Base-by-base conservation (phyloP, 2,329 filamentous ascomycete genomes). In the Ophiognomonia clavigignenti-juglandacearum region DNA sequence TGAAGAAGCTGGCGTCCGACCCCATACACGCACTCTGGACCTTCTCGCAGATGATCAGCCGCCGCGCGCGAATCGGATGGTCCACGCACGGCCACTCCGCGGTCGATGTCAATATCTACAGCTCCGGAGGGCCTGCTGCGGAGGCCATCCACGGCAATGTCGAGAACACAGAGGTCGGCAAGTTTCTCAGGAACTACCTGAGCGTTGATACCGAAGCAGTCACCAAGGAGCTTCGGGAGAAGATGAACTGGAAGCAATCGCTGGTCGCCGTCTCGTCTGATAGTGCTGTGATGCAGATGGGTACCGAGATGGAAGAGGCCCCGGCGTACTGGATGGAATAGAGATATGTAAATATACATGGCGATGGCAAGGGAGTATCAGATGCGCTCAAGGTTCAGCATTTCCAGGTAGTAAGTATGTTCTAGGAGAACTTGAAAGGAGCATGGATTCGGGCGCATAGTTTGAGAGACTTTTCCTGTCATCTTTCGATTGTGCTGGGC, bases 21-120 rank as follows among this genome's bases (percentile, higher is more conserved):
- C 78, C 83, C 0, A 71, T 71, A 1, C 64, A 68, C 4, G 75
- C 83, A 10, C 68, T 74, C 26, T 66, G 74, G 4, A 70, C 78
- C 2, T 87, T 97, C 61, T 83, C 90, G 0, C 83, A 88, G 59
- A 92, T 98, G 72, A 80, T 97, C 56, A 95, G 88, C 56, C 78
- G 86, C 4, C 82, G 93, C 51, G 88, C 91, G 1, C 89, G 95
- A 61, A 80, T 96, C 36, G 95, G 93, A 13, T 98, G 93, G 93
- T 85, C 80, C 54, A 96, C 91, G 0, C 92, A 96, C 64, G 93
- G 93, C 23, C 93, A 98, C 69, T 86, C 85, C 18, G 93, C 85
- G 43, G 90, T 93, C 7, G 93, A 98, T 62, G 93, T 98, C 40
- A 98, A 98, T 65, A 88, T 98, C 56, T 98, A 97, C 69, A 85